Conservation (phyloP, 129 eudicot genomes). For the sunflower (Helianthus annuus) region HanXRQr2.0-SUNRISE NC_035448.2:206131813-206132312, state of each 20-base stretch:
- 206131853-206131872: constrained; percentile 76
- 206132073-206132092: constrained; percentile 69
- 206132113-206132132: constrained; percentile 65
- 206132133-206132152: constrained; percentile 73
- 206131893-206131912: constrained; percentile 93
- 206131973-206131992: constrained; percentile 66
- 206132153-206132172: constrained; percentile 86
- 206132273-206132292: not conserved
- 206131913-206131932: constrained; percentile 67
- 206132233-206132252: constrained; percentile 6
- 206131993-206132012: constrained; percentile 57
- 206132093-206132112: constrained; percentile 62
- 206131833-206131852: constrained; percentile 58
- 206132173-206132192: not conserved
- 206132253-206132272: constrained; percentile 10
- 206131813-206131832: constrained; percentile 40
- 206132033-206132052: constrained; percentile 89
- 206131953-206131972: constrained; percentile 94
- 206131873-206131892: constrained; percentile 68
- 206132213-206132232: not conserved
- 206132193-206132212: not conserved
- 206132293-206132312: not conserved
- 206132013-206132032: constrained; percentile 80
- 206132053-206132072: constrained; percentile 50
- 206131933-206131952: constrained; percentile 63